Evolutionary conservation across 345 rosid genomes (phyloP), one percentile per base, ranked within the genome.

Genomic region (Chamaenerion angustifolium): DNA sequence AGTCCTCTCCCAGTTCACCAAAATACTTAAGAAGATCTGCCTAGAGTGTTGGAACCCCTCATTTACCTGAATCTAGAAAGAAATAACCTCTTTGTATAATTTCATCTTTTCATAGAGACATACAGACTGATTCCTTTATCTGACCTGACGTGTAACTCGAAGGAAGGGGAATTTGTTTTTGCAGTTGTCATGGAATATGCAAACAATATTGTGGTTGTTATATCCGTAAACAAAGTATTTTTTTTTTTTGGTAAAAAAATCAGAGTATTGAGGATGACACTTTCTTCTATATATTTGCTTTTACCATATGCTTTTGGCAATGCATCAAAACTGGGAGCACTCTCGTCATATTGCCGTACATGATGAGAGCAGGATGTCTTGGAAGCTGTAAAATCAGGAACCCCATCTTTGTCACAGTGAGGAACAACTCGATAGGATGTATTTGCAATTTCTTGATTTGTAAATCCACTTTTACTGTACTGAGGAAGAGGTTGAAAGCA

Each of bases 61-160:
- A n/a, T n/a, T n/a, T n/a, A n/a, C n/a, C n/a, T n/a, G n/a, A n/a
- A n/a, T n/a, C n/a, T n/a, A n/a, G n/a, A n/a, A n/a, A n/a, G n/a
- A n/a, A n/a, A n/a, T n/a, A n/a, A n/a, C n/a, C n/a, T n/a, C n/a
- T n/a, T n/a, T n/a, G n/a, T n/a, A n/a, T n/a, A n/a, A n/a, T n/a
- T n/a, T n/a, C n/a, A n/a, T n/a, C n/a, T n/a, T n/a, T n/a, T n/a
- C n/a, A n/a, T n/a, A n/a, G n/a, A n/a, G n/a, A 88, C 90, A 53
- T 62, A 75, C 54, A 88, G 88, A 51, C 76, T 83, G 49, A 88
- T 70, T 64, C 96, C 96, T 56, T 72, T 71, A 54, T 83, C 94
- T 61, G 73, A 69, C 69, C 68, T 64, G 45, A 67, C 94, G 64
- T 77, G 70, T 67, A 81, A 88, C 74, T 88, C 77, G 56, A 88